Percentiles rank a stretch among this genome's conserved stretches.
Conservation (phyloP, 1,284 basidiomycete genomes). For the Thecaphora frezii region DNA sequence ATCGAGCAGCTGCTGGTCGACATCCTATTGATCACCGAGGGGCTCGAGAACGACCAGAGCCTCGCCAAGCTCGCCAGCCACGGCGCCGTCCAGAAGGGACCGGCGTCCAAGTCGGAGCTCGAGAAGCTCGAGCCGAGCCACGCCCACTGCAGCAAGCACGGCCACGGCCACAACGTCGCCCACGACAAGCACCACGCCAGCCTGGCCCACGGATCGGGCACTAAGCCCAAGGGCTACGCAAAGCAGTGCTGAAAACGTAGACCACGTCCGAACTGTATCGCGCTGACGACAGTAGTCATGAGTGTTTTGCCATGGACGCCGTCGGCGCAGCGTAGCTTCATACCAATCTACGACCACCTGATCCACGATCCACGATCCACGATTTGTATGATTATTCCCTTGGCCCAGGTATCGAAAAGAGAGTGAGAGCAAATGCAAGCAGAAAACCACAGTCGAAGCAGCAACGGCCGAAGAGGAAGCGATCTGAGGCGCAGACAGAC, state of each 20-base stretch:
- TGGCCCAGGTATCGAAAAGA: too few species aligned
- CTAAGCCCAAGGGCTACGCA: constrained; percentile 35
- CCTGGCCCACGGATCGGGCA: constrained; percentile 29
- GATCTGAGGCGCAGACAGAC: too few species aligned
- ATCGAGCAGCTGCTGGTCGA: constrained; percentile 54
- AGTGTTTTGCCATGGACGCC: too few species aligned
- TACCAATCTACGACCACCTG: too few species aligned
- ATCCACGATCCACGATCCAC: too few species aligned
- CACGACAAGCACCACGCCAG: constrained; percentile 34
- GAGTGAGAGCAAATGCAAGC: too few species aligned
- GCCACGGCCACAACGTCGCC: constrained; percentile 17
- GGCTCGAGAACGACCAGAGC: constrained; percentile 30
- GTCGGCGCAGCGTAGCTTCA: too few species aligned
- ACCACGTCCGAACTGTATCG: too few species aligned
- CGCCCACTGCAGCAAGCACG: constrained; percentile 2
- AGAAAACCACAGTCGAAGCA: too few species aligned
- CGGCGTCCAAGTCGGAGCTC: constrained; percentile 1
- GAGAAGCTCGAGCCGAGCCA: constrained; percentile 4
- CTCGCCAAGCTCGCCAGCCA: constrained; percentile 19
- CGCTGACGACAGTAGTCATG: too few species aligned
- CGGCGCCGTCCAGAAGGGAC: constrained; percentile 1
- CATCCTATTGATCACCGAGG: constrained; percentile 48
- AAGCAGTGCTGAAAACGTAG: constrained; percentile 47
- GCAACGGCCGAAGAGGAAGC: too few species aligned
- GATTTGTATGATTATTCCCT: too few species aligned